Evolutionary conservation across 1,139 yeast species (phyloP).

Genomic region (Candida tetrigidarum): DNA sequence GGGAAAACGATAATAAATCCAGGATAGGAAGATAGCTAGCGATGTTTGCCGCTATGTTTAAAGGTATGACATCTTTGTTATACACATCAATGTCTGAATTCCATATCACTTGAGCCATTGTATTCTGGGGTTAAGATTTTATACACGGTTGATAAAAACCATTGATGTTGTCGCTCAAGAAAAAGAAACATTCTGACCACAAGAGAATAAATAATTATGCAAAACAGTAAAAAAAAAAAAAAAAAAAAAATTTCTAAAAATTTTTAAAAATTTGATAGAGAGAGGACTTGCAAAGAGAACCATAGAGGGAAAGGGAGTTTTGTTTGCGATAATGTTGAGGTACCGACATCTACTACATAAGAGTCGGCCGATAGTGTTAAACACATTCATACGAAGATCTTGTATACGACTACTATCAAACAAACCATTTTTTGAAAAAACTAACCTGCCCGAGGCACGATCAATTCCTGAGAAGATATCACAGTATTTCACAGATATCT

Average conservation of each 20-base stretch:
- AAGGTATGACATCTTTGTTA: constrained; percentile 45
- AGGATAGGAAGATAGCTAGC: constrained; percentile 40
- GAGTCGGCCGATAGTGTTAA: constrained; percentile 10
- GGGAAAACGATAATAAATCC: constrained; percentile 40
- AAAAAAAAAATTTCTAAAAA: background rate
- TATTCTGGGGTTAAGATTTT: background rate
- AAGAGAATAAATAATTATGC: background rate
- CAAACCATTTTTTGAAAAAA: constrained; percentile 11
- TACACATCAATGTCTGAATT: constrained; percentile 53
- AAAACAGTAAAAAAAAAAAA: background rate
- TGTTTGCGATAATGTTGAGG: too few relatives aligned
- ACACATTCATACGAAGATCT: constrained; percentile 12
- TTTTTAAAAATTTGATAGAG: too few relatives aligned
- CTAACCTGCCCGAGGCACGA: background rate
- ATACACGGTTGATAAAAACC: background rate
- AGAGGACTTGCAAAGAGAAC: too few relatives aligned
- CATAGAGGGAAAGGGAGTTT: too few relatives aligned
- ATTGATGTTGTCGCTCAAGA: too few relatives aligned
- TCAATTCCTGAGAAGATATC: constrained; percentile 13
- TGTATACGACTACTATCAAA: constrained; percentile 9
- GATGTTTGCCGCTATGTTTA: constrained; percentile 40
- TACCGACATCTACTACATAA: constrained; percentile 3
- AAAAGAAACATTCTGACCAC: background rate
- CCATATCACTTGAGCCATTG: constrained; percentile 56
- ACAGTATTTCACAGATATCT: constrained; percentile 10